Base-by-base conservation (phyloP, 169 alveolate species). In the Plasmodium cynomolgi region DNA sequence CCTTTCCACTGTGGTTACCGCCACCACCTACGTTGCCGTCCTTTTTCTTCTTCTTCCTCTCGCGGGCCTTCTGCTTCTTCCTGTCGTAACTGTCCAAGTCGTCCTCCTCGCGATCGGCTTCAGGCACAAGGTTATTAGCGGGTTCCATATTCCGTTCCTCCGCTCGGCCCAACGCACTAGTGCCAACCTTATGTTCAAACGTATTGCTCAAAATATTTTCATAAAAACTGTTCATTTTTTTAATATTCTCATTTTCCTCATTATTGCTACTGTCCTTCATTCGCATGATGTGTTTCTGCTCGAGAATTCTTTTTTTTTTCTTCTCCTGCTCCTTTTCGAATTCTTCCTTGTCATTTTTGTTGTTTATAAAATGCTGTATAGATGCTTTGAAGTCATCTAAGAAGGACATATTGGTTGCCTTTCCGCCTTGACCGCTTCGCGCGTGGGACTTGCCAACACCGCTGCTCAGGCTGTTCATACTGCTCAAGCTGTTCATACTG, bases 251-350 rank as follows among this genome's bases (percentile, higher is more conserved):
- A 20, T 68, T 26, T 23, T 68, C 77, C 20, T 68, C 77, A 68
- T 8, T 29, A 68, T 68, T 68, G 37, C 77, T 68, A 26, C 77
- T 62, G 17, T 83, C 72, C 74, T 83, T 83, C 50, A 83, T 83
- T n/a, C 29, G 72, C 83, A 56, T 2, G 39, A 15, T 62, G 72
- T 77, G 26, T 9, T 47, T 31, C 47, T 82, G 39, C 23, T 82
- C 77, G 37, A 68, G 77, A 34, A 26, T 20, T 29, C 29, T 68
- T 33, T 33, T 47, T 33, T 83, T 37, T 44, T 83, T 13, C 0
- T 56, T 83, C 6, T 31, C 81, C 29, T 62, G 11, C 47, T 83
- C 74, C 77, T 83, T 62, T 20, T 68, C 77, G 17, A 68, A 68
- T 0, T 29, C 31, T n/a, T 58, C 77, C 77, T 68, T 68, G 0